Evolutionary conservation across 192 early-diverging fungal genomes (phyloP), one percentile per base, ranked within the genome.

Genomic region (Podila clonocystis): DNA sequence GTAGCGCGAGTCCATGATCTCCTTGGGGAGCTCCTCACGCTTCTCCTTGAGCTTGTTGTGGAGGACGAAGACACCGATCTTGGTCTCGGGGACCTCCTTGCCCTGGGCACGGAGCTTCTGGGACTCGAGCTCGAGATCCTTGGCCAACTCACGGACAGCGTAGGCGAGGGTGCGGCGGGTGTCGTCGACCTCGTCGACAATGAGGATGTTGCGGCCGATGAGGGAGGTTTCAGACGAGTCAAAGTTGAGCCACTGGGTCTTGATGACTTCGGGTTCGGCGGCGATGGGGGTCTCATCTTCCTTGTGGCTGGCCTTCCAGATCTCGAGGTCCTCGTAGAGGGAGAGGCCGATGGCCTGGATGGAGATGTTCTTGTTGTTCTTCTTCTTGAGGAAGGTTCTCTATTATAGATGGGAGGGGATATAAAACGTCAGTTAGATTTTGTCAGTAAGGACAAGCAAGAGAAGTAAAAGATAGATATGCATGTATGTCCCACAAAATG

Each of bases 181-280:
- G 71, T 94, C 93, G 67, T 94, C 93, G 17, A 94, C 92, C 50
- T 94, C 93, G 62, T 94, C 93, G 0, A 94, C 93, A 82, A 94
- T 92, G 45, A 94, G 72, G 62, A 94, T 93, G 74, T 85, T 85
- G 50, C 91, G 85, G 4, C 93, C 93, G 48, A 93, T 74, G 38
- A 94, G 82, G 15, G 87, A 88, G 12, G 85, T 85, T 50, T 90
- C 85, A 4, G 88, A 87, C 38, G 90, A 88, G 50, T 89, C 91
- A 86, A 92, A 92, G 74, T 93, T 93, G 55, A 94, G 85, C 93
- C 93, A 94, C 73, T 94, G 93, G 9, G 92, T 93, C 84, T 94
- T 94, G 75, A 89, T 88, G 1, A 94, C 93, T 66, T 91, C 85
- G 24, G 86, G 86, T 30, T 89, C 88, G 4, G 75, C 72, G 0